Evolutionary conservation across 345 rosid genomes (phyloP), one percentile per base, ranked within the genome.

Genomic region (Pistacia vera): DNA sequence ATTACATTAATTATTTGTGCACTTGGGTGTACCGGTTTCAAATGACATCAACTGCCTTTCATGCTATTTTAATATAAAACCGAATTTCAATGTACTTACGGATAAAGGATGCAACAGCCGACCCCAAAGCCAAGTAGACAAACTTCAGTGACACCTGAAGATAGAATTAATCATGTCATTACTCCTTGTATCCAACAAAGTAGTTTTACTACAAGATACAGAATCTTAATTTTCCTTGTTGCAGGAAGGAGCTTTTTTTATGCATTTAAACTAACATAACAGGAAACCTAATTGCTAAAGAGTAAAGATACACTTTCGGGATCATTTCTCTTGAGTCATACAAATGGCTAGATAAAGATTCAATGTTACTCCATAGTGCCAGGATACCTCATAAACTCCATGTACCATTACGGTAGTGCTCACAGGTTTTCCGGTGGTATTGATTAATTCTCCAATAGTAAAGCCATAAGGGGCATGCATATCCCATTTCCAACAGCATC

Each of bases 401-500:
- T 75, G 75, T 51, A 84, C 82, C 73, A 84, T 74, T 10, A 79
- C 79, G n/a, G 76, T 58, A 70, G 36, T 84, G 76, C 52, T 78
- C 71, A 64, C 75, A 81, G 77, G 83, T 84, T 78, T 79, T 38
- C 92, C 87, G 63, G 85, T 85, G 65, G 88, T 78, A 73, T 90
- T 80, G 18, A 85, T 79, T 8, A 89, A 64, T 17, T 85, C 79
- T 44, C 97, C 93, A 4, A 83, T 1, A 86, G 56, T 20, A 93
- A 55, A 2, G 95, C 84, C 95, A 91, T 83, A n/a, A 88, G 80
- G 46, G 95, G 98, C 79, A 86, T 78, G 59, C 88, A 81, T 72
- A 85, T 22, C 63, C 98, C 97, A 58, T 88, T 86, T 18, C 83
- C 90, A 48, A 86, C 55, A 0, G 92, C 92, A 25, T 86, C 91